phyloP scores from a whole-genome alignment of 805 yeast genomes.

The Suhomyces prunicola region DNA sequence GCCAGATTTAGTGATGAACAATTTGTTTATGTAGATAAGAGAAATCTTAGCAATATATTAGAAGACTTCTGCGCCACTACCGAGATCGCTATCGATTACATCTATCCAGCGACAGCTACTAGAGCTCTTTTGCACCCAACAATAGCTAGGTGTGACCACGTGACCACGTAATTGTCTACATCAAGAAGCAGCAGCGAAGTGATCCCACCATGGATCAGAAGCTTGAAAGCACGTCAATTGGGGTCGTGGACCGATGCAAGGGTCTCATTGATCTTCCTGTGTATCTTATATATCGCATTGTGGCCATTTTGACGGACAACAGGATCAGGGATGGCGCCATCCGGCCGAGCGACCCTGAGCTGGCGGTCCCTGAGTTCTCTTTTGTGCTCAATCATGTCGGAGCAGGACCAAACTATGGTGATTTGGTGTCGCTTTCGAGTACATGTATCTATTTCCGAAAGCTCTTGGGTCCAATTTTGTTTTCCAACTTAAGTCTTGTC shows the following conservation, averaged over 20 bases:
- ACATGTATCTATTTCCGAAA: constrained; percentile 23
- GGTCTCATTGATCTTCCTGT: neutral
- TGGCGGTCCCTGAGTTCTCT: neutral
- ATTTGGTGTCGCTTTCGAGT: constrained; percentile 18
- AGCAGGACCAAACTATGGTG: neutral
- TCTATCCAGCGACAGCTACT: neutral
- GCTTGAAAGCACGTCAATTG: neutral
- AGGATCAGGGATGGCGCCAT: neutral
- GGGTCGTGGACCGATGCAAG: neutral
- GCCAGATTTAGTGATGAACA: too few relatives aligned
- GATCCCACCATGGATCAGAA: neutral
- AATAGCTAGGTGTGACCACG: neutral
- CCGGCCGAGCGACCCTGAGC: neutral
- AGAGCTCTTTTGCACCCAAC: neutral
- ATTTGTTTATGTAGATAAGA: too few relatives aligned
- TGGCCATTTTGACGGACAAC: neutral
- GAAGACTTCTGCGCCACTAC: neutral
- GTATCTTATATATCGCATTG: neutral
- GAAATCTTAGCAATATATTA: too few relatives aligned
- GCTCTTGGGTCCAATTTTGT: constrained; percentile 18
- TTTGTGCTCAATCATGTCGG: constrained; percentile 1
- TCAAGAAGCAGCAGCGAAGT: neutral
- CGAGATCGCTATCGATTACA: neutral
- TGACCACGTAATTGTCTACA: neutral
- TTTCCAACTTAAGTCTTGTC: constrained; percentile 21